A percentile compares a stretch with the other conserved stretches of the same genome.
Conservation (phyloP, 768 basidiomycete species). For the Mrakia frigida region DNA sequence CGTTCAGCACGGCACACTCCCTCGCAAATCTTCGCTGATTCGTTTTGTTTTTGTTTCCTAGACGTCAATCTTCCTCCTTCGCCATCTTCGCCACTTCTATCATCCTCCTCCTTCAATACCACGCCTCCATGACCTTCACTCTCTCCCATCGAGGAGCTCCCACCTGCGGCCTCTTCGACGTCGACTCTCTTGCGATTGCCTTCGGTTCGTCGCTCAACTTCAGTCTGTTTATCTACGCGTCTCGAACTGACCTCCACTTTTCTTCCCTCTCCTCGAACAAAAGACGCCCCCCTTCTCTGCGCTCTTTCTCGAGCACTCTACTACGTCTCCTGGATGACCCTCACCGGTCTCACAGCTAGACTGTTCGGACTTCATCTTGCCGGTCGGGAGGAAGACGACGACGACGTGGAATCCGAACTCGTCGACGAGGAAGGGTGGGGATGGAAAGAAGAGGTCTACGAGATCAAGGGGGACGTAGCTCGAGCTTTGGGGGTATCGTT, state of each 20-base stretch:
- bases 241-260: background rate
- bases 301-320: background rate
- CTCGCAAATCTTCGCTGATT: no score
- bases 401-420: background rate
- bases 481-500: background rate
- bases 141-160: constrained; percentile 11
- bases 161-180: constrained; percentile 14
- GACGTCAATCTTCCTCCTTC: background rate
- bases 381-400: background rate
- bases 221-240: no score
- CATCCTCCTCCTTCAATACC: constrained; percentile 11
- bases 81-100: background rate
- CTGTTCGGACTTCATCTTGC: constrained; percentile 7
- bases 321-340: background rate
- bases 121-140: background rate
- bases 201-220: background rate
- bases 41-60: background rate
- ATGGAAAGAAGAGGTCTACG: background rate
- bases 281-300: background rate
- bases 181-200: background rate
- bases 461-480: background rate
- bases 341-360: background rate
- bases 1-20: no score
- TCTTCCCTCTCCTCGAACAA: background rate
- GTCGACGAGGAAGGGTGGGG: background rate